Evolutionary conservation across 2,329 filamentous ascomycete genomes (phyloP).

Genomic region (Aspergillus sp.): DNA sequence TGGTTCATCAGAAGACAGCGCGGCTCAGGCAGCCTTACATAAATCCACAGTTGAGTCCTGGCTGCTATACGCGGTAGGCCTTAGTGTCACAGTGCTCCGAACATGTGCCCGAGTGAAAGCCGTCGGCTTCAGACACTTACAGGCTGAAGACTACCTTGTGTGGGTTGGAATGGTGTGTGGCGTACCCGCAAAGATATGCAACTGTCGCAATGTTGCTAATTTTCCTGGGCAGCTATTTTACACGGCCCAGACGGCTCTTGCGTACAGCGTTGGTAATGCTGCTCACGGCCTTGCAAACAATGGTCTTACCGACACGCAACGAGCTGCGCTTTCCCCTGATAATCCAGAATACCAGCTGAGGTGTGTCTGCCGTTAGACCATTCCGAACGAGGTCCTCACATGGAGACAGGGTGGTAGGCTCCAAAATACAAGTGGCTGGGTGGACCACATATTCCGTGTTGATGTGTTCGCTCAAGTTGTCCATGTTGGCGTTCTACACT

Average conservation of each 20-base stretch:
- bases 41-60: conserved; percentile 20
- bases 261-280: conserved; percentile 45
- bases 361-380: conserved; percentile 6
- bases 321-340: conserved; percentile 40
- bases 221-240: conserved; percentile 44
- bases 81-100: conserved; percentile 30
- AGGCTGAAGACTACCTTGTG: conserved; percentile 55
- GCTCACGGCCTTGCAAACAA: conserved; percentile 54
- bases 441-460: conserved; percentile 52
- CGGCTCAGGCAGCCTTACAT: conserved; percentile 12
- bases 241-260: conserved; percentile 45
- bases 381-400: not conserved
- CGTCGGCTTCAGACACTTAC: conserved; percentile 23
- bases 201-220: conserved; percentile 3
- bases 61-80: conserved; percentile 24
- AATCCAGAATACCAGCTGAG: conserved; percentile 44
- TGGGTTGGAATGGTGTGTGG: conserved; percentile 47
- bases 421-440: conserved; percentile 51
- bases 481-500: conserved; percentile 54
- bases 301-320: conserved; percentile 50
- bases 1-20: conserved; percentile 11
- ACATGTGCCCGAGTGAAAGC: conserved; percentile 33
- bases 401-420: conserved; percentile 44
- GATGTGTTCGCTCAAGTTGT: conserved; percentile 51
- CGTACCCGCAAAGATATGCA: not conserved